These are phyloP conservation scores for Cardamine occulta DNA, from an alignment of 345 rosid genomes.

Conservation along the genomic window DNA sequence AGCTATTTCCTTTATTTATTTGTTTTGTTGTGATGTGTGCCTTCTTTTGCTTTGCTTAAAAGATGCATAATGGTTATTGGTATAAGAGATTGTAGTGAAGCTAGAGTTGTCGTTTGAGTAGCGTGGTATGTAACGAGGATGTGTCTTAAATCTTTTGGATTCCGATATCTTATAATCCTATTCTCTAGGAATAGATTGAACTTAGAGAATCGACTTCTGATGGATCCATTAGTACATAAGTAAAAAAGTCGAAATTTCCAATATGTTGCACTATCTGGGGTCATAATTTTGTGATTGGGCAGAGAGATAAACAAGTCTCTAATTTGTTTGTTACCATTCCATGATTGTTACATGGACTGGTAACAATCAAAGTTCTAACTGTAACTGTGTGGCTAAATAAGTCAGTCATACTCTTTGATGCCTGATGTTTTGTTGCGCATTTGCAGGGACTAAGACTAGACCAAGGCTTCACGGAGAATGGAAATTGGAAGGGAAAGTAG, in stretches of 20 bases:
- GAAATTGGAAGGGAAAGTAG: background rate
- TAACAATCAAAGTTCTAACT: background rate
- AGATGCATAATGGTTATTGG: background rate
- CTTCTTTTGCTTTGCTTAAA: background rate
- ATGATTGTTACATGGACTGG: background rate
- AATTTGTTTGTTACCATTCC: too few species aligned
- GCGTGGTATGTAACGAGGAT: conserved; percentile 3
- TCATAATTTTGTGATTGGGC: background rate
- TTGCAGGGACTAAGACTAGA: conserved; percentile 44
- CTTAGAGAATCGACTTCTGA: background rate
- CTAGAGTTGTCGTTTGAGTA: conserved; percentile 14
- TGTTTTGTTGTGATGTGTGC: background rate
- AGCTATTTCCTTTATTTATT: background rate
- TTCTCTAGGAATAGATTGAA: background rate
- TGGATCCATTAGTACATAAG: background rate
- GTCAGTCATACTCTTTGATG: background rate
- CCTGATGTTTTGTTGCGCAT: conserved; percentile 25
- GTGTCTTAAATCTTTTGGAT: background rate
- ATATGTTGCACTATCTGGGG: background rate
- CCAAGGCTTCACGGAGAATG: conserved; percentile 10
- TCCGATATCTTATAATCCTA: background rate
- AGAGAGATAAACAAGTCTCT: background rate
- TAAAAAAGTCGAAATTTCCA: background rate
- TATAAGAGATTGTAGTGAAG: conserved; percentile 3
- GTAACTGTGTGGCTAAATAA: background rate